Evolutionary conservation across 1,284 basidiomycete species (phyloP).

Genomic region (Limonomyces culmigenus): DNA sequence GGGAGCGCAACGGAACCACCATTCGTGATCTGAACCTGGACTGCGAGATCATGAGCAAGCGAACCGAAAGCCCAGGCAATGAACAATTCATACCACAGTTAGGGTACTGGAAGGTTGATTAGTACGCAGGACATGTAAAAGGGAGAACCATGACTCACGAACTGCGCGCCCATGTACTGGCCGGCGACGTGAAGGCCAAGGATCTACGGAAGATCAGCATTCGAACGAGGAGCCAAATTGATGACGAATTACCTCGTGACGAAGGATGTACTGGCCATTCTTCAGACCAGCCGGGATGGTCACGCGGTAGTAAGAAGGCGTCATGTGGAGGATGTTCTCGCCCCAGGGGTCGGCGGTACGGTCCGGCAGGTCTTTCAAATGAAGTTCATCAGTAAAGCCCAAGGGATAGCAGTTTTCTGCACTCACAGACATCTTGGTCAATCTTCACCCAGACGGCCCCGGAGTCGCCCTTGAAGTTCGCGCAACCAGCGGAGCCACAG

Average conservation of each 20-base stretch:
- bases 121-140: constrained; percentile 10
- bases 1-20: constrained; percentile 7
- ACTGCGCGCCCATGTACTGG: constrained; percentile 7
- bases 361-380: constrained; percentile 6
- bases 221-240: not conserved
- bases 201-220: constrained; percentile 4
- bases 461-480: constrained; percentile 9
- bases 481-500: constrained; percentile 8
- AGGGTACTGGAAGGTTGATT: too few species aligned
- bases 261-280: constrained; percentile 7
- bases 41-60: too few species aligned
- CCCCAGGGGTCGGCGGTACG: constrained; percentile 7
- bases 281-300: constrained; percentile 7
- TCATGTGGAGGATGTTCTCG: constrained; percentile 7
- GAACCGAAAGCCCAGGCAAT: too few species aligned
- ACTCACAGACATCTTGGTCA: constrained; percentile 9
- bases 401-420: too few species aligned
- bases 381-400: not conserved
- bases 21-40: constrained; percentile 7
- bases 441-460: constrained; percentile 10
- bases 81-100: too few species aligned
- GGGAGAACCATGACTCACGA: too few species aligned
- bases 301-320: constrained; percentile 6
- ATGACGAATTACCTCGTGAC: constrained; percentile 5
- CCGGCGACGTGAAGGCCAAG: constrained; percentile 7